phyloP scores from a whole-genome alignment of 2,329 filamentous ascomycete species.

The Colletotrichum tamarilloi region DNA sequence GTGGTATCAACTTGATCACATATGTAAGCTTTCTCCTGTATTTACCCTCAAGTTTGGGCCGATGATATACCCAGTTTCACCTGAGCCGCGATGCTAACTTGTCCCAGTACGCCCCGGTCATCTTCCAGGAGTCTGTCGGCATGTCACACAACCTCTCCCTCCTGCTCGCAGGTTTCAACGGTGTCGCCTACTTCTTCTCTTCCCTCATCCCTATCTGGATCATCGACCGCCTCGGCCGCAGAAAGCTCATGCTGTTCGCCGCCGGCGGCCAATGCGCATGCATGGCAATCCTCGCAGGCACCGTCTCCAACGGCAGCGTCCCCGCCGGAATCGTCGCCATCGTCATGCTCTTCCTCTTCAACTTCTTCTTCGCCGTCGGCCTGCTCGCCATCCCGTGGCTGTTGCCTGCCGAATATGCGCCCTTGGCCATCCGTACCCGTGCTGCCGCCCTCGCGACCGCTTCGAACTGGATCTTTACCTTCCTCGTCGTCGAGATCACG shows the following conservation, averaged over 20 bases:
- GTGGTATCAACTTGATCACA: constrained; percentile 49
- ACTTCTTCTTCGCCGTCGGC: constrained; percentile 55
- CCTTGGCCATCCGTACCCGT: constrained; percentile 50
- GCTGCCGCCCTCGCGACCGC: constrained; percentile 51
- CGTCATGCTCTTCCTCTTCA: constrained; percentile 56
- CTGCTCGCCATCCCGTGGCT: constrained; percentile 53
- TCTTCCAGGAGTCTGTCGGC: constrained; percentile 57
- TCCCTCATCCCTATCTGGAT: constrained; percentile 47
- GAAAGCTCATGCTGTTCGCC: constrained; percentile 68
- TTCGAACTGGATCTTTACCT: constrained; percentile 50
- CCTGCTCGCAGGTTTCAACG: constrained; percentile 64
- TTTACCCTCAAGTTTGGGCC: too few species aligned
- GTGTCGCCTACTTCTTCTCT: constrained; percentile 48
- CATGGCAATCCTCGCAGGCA: constrained; percentile 59
- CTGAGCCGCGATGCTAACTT: neutral
- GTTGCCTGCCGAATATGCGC: constrained; percentile 56
- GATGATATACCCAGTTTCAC: too few species aligned
- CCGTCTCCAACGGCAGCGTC: constrained; percentile 50
- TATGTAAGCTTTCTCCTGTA: neutral
- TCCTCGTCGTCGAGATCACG: constrained; percentile 51
- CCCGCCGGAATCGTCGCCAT: constrained; percentile 54
- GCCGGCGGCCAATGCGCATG: constrained; percentile 49
- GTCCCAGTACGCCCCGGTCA: constrained; percentile 51
- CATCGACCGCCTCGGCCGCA: constrained; percentile 58
- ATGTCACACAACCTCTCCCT: constrained; percentile 57